Base-by-base conservation (phyloP, 2,329 filamentous ascomycete species). In the Penicillium capsulatum region DNA sequence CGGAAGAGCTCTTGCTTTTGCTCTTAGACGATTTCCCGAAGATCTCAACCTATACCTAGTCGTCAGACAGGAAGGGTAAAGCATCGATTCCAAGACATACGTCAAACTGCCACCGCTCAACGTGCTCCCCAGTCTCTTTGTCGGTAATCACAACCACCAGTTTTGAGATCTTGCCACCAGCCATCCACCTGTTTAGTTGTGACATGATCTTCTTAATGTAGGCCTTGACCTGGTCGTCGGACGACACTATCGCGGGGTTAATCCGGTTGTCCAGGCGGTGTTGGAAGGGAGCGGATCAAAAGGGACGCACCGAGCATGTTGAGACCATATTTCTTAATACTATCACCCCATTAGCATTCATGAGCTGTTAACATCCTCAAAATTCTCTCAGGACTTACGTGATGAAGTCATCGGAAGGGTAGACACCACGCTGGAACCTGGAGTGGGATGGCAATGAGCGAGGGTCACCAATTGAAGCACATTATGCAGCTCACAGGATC, bases 191-290 rank as follows among this genome's bases (percentile, higher is more conserved):
- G 71, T 94, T 91, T 42, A 98, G 80, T 68, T 98, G 92, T 17
- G 83, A 83, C 90, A 96, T 98, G 71, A 98, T 97, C 70, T 94
- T 95, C 69, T 95, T 96, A 74, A 98, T 94, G 70, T 98, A 98
- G 20, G 90, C 88, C 69, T 95, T 94, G 63, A 98, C 92, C 70
- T 98, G 91, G 72, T 97, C 92, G 65, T 98, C 92, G 49, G 89
- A 81, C 20, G 91, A 94, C 36, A 97, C 90, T 82, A 45, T 54
- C 31, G 56, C 44, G 29, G 40, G 17, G 34, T 40, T 42, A 39
- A 40, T 20, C 11, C 17, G 13, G 13, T 17, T 11, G n/a, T 11
- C 26, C n/a, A 11, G 26, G 26, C 26, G 29, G 29, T 36, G 20
- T 32, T 20, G n/a, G 10, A 14, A 4, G 13, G 13, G 13, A 2